These are phyloP conservation scores for Coemansia umbellata DNA, from an alignment of 192 early-diverging fungal species.

Conservation along the genomic window DNA sequence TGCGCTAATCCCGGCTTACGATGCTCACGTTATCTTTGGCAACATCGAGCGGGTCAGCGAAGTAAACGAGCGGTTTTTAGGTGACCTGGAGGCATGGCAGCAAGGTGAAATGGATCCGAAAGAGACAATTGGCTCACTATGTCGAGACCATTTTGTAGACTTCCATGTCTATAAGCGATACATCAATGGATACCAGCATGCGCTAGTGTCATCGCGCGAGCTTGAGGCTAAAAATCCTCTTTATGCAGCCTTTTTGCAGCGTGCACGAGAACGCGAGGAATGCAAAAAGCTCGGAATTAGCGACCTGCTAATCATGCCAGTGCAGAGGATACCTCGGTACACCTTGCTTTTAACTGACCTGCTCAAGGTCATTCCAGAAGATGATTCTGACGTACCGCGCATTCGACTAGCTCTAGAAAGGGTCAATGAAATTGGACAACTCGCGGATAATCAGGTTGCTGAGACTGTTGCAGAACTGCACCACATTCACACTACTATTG, in stretches of 20 bases:
- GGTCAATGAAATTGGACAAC: constrained; percentile 52
- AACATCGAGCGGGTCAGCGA: constrained; percentile 57
- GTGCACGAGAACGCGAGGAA: constrained; percentile 56
- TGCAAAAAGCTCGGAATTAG: constrained; percentile 62
- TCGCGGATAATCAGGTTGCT: constrained; percentile 51
- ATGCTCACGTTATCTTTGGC: constrained; percentile 58
- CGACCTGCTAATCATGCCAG: constrained; percentile 73
- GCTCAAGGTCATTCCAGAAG: constrained; percentile 35
- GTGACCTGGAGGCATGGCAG: constrained; percentile 49
- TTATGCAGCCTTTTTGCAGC: constrained; percentile 51
- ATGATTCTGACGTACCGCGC: constrained; percentile 37
- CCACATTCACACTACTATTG: constrained; percentile 46
- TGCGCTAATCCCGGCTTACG: constrained; percentile 55
- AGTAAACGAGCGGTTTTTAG: constrained; percentile 55
- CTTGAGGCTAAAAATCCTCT: constrained; percentile 54
- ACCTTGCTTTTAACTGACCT: constrained; percentile 59
- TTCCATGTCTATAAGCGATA: constrained; percentile 64
- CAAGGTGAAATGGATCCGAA: constrained; percentile 45
- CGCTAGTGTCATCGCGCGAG: constrained; percentile 51
- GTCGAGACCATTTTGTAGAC: constrained; percentile 54
- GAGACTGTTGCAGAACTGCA: constrained; percentile 50
- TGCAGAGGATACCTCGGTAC: constrained; percentile 78
- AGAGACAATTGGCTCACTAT: constrained; percentile 51
- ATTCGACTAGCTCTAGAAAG: constrained; percentile 46
- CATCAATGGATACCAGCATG: constrained; percentile 60